These are phyloP conservation scores for Skeletonema grethae DNA, from an alignment of 108 stramenopile species.

Conservation along the genomic window DNA sequence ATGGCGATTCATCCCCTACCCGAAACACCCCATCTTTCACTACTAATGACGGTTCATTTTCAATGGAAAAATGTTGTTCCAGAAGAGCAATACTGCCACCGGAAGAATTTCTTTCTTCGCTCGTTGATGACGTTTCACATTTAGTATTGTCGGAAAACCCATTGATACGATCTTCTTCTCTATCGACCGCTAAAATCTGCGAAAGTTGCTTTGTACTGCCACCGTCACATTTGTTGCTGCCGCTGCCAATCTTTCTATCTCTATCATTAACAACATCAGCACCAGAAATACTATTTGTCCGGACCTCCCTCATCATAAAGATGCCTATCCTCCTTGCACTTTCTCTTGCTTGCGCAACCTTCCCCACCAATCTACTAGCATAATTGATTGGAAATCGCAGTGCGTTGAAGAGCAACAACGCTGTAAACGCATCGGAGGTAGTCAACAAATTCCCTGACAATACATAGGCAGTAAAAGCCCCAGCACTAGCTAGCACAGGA, in stretches of 20 bases:
- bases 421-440: constrained; percentile 75
- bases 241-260: background rate
- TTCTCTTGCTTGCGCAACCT: constrained; percentile 66
- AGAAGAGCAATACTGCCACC: background rate
- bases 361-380: constrained; percentile 74
- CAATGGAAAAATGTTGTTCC: background rate
- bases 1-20: constrained; percentile 7
- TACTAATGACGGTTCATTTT: constrained; percentile 9
- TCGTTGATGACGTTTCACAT: background rate
- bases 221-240: background rate
- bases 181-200: background rate
- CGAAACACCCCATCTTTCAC: constrained; percentile 15
- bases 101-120: background rate
- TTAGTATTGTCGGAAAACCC: background rate
- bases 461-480: constrained; percentile 73
- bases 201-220: background rate
- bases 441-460: constrained; percentile 62
- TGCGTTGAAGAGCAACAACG: constrained; percentile 70
- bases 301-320: constrained; percentile 60
- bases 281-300: background rate
- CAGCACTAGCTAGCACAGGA: constrained; percentile 71
- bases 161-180: background rate
- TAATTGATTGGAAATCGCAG: constrained; percentile 89
- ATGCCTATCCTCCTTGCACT: constrained; percentile 52
- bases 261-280: background rate